Conservation (phyloP, 768 basidiomycete genomes). For the Cystofilobasidium bisporidii region DNA sequence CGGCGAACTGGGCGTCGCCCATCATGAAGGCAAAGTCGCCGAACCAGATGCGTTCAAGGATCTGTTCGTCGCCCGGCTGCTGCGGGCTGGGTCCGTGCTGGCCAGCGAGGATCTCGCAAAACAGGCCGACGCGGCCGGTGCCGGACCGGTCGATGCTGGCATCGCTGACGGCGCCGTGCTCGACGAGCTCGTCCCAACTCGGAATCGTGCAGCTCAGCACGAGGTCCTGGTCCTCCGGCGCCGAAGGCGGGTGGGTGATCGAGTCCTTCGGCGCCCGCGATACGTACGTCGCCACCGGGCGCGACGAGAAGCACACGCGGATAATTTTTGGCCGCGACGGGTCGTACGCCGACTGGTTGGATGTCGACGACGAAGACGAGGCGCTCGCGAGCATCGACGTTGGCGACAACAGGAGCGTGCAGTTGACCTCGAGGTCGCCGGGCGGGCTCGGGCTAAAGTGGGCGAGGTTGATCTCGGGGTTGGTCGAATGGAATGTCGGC, state of each 20-base stretch:
- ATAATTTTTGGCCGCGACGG: constrained; percentile 11
- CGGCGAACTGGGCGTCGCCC: neutral
- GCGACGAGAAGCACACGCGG: constrained; percentile 17
- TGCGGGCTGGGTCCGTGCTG: neutral
- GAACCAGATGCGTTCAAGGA: constrained; percentile 23
- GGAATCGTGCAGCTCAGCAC: constrained; percentile 21
- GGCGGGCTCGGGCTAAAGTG: neutral
- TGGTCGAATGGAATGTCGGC: neutral
- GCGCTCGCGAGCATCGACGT: constrained; percentile 6
- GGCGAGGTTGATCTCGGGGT: constrained; percentile 1
- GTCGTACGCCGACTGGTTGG: constrained; percentile 4
- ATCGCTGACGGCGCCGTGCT: neutral
- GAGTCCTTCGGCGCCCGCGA: neutral
- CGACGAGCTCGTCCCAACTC: neutral
- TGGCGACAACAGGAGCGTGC: constrained; percentile 19
- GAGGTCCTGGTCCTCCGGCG: constrained; percentile 21
- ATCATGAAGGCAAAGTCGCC: constrained; percentile 14
- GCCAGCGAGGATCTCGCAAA: constrained; percentile 20
- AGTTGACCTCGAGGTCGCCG: constrained; percentile 12
- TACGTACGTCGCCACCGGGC: constrained; percentile 9
- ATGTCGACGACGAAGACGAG: neutral
- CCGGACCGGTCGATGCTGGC: neutral
- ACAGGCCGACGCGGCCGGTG: constrained; percentile 6
- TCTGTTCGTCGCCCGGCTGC: neutral
- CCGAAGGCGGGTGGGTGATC: neutral